Percentiles rank a stretch among this genome's conserved stretches.
These are phyloP conservation scores for Nothophytophthora sp. DNA, from an alignment of 352 stramenopile genomes.

Conservation along the genomic window DNA sequence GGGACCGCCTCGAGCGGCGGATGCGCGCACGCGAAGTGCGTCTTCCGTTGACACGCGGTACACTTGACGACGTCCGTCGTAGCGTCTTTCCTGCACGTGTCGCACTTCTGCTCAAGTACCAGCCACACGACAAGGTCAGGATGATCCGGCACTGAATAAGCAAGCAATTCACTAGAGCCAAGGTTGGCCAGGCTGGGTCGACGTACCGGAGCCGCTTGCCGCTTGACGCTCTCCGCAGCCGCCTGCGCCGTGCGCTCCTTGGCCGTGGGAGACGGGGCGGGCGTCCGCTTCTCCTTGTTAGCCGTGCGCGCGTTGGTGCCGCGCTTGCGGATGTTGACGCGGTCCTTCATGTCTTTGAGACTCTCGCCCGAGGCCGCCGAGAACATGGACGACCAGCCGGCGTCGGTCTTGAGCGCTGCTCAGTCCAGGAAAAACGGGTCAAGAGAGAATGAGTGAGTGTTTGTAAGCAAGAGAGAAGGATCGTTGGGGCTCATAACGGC, in stretches of 20 bases:
- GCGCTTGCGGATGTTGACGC: conserved; percentile 70
- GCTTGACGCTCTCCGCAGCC: conserved; percentile 13
- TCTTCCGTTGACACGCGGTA: conserved; percentile 60
- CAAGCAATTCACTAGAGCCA: too few species aligned
- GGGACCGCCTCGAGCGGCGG: conserved; percentile 31
- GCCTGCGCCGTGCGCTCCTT: conserved; percentile 18
- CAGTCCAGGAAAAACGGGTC: conserved; percentile 1
- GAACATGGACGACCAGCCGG: conserved; percentile 83
- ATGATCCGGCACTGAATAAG: not conserved
- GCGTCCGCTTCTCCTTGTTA: conserved; percentile 63
- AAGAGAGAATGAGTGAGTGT: not conserved
- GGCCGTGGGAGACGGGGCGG: conserved; percentile 15
- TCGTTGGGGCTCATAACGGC: too few species aligned
- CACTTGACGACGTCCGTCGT: conserved; percentile 43
- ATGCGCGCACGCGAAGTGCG: conserved; percentile 51
- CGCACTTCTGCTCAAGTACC: conserved; percentile 36
- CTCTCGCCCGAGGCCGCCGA: conserved; percentile 62
- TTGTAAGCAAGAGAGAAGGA: not conserved
- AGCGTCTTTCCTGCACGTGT: conserved; percentile 48
- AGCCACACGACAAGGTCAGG: conserved; percentile 1
- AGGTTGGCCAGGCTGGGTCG: too few species aligned
- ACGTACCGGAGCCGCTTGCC: conserved; percentile 25
- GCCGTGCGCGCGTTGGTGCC: conserved; percentile 55
- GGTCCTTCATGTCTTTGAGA: conserved; percentile 81
- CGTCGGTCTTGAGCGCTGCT: conserved; percentile 75